Evolutionary conservation across 2,329 filamentous ascomycete genomes (phyloP).

Genomic region (Sporothrix inflata): DNA sequence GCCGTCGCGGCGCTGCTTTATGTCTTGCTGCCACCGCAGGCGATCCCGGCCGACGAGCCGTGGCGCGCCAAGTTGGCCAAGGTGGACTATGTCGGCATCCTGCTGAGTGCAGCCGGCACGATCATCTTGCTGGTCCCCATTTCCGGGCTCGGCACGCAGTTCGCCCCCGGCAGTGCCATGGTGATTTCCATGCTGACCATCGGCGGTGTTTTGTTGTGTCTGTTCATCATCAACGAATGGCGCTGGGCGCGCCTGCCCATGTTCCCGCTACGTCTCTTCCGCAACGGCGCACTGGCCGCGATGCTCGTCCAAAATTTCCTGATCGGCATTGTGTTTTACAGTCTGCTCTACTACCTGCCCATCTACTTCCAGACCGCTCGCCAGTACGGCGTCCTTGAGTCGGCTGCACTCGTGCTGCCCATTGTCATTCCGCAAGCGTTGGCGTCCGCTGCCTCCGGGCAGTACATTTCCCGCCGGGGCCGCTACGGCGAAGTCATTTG

Average conservation of each 20-base stretch:
- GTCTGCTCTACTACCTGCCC: constrained; percentile 33
- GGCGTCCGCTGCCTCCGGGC: constrained; percentile 40
- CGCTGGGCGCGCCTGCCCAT: constrained; percentile 31
- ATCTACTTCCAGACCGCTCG: constrained; percentile 43
- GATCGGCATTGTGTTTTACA: constrained; percentile 31
- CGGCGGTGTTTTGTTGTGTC: constrained; percentile 20
- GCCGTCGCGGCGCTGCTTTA: constrained; percentile 51
- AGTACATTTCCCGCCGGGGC: constrained; percentile 39
- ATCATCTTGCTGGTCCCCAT: constrained; percentile 66
- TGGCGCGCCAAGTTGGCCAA: constrained; percentile 45
- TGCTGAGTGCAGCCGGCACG: constrained; percentile 58
- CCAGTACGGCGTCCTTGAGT: constrained; percentile 37
- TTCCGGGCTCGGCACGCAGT: constrained; percentile 60
- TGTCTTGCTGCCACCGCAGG: constrained; percentile 48
- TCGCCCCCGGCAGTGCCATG: constrained; percentile 59
- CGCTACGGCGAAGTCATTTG: constrained; percentile 41
- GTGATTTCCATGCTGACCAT: constrained; percentile 60
- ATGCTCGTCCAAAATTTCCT: constrained; percentile 32
- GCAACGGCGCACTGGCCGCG: constrained; percentile 23
- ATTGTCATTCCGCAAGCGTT: constrained; percentile 39
- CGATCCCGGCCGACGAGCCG: constrained; percentile 44
- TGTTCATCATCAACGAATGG: constrained; percentile 31
- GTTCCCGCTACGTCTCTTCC: constrained; percentile 33
- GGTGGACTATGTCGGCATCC: constrained; percentile 62
- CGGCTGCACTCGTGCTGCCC: constrained; percentile 39